Evolutionary conservation across 176 grass and related monocot species (phyloP).

Genomic region (Phragmites australis): DNA sequence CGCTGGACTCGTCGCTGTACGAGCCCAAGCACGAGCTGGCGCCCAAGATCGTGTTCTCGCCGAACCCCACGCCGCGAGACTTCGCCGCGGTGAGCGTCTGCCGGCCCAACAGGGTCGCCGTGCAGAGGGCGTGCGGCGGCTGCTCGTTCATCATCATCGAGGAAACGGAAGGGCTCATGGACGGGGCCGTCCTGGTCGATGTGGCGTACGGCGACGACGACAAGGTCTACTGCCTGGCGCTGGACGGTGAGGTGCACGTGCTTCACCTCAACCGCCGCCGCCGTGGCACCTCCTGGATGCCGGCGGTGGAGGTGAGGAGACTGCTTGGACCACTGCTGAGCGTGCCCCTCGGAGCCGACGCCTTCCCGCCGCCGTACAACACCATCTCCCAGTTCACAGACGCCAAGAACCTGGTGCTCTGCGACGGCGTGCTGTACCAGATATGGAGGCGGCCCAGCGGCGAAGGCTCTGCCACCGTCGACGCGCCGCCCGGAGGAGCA

Average conservation of each 20-base stretch:
- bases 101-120: slow-evolving; percentile 1
- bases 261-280: not conserved
- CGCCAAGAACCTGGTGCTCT: slow-evolving; percentile 28
- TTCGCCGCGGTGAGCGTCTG: slow-evolving; percentile 33
- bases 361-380: slow-evolving; percentile 18
- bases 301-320: not conserved
- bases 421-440: slow-evolving; percentile 16
- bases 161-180: slow-evolving; percentile 15
- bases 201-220: not conserved
- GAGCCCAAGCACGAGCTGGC: not conserved
- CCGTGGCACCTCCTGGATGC: not conserved
- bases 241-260: slow-evolving; percentile 13
- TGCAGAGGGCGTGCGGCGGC: not conserved
- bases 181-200: not conserved
- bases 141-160: not conserved
- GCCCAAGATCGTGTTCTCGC: slow-evolving; percentile 29
- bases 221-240: slow-evolving; percentile 6
- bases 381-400: not conserved
- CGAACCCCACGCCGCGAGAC: not conserved
- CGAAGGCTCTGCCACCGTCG: not conserved
- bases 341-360: not conserved
- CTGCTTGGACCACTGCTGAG: not conserved
- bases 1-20: not conserved
- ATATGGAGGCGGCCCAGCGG: slow-evolving; percentile 23
- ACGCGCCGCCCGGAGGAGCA: not conserved